Conservation (phyloP, 345 rosid genomes). For the Mercurialis annua region DNA sequence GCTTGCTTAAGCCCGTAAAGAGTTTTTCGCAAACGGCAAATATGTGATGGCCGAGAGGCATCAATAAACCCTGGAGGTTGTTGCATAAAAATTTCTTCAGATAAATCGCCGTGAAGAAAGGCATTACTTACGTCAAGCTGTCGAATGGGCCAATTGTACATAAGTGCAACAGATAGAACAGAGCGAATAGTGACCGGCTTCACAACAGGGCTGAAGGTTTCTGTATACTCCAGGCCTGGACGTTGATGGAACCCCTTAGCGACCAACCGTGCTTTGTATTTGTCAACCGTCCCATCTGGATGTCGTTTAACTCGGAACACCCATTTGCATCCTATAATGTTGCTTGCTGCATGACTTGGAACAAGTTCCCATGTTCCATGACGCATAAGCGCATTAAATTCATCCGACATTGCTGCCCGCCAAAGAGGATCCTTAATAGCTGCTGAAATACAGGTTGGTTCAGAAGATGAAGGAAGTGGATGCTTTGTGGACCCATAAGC, state of each 20-base stretch:
- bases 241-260: neutral
- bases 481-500: no score
- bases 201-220: neutral
- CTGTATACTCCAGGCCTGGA: neutral
- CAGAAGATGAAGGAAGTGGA: no score
- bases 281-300: no score
- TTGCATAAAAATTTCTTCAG: neutral
- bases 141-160: neutral
- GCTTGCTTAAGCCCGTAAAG: constrained; percentile 8
- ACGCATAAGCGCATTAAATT: no score
- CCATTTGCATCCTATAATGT: no score
- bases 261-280: no score
- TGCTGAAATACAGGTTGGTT: no score
- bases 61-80: neutral
- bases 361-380: no score
- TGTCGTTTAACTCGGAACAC: no score
- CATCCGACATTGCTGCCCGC: no score
- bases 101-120: neutral
- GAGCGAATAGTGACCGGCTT: neutral
- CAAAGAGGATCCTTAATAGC: no score
- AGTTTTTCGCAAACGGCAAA: neutral
- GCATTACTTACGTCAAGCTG: constrained; percentile 3
- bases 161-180: neutral
- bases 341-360: no score
- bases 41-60: neutral